Conservation (phyloP, 305 asterid genomes). For the Solanum aculeatissimum region DNA sequence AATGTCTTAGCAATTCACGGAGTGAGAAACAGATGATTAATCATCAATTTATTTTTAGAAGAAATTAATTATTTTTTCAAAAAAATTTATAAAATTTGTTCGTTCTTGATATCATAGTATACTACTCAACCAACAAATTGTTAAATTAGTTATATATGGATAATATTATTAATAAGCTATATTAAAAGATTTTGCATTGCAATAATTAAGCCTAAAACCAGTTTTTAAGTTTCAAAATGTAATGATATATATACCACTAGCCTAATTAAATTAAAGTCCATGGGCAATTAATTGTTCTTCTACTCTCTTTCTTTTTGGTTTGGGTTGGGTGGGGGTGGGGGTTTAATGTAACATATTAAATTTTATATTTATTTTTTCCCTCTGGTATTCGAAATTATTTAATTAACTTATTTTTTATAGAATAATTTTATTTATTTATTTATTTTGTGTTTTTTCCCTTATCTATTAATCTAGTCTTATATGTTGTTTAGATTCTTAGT, state of each 20-base stretch:
- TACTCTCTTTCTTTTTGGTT: too few relatives aligned
- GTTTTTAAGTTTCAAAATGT: background rate
- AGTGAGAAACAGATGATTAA: background rate
- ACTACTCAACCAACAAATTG: background rate
- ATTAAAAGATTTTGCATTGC: background rate
- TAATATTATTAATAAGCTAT: background rate
- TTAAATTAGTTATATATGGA: background rate
- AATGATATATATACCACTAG: background rate
- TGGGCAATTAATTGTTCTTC: background rate
- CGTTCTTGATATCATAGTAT: background rate
- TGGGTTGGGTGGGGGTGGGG: too few relatives aligned
- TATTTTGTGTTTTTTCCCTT: background rate
- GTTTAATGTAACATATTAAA: too few relatives aligned
- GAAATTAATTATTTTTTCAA: background rate
- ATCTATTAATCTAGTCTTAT: background rate
- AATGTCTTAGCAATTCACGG: background rate
- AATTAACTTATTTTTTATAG: background rate
- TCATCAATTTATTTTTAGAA: background rate
- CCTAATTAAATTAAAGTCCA: background rate
- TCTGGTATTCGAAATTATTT: background rate
- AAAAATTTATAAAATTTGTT: background rate
- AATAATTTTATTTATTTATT: background rate
- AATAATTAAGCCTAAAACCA: background rate
- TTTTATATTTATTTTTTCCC: background rate
- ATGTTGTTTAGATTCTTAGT: background rate